These are phyloP conservation scores for Stylonectria norvegica DNA, from an alignment of 2,329 filamentous ascomycete genomes.

Conservation along the genomic window DNA sequence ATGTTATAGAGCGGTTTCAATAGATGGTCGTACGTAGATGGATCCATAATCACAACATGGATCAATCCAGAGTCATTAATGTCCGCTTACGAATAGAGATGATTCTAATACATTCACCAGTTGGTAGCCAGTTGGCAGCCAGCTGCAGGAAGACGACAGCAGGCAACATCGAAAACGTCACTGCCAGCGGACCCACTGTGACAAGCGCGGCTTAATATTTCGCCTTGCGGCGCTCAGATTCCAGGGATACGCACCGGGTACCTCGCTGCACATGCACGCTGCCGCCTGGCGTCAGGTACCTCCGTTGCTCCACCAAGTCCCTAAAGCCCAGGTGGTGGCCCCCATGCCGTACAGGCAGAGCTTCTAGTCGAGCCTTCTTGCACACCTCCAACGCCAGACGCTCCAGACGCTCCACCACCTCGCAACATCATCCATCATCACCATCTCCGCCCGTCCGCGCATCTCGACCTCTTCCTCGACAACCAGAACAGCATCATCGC, in stretches of 20 bases:
- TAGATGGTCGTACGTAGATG: too few species aligned
- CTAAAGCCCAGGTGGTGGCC: too few species aligned
- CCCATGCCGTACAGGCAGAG: too few species aligned
- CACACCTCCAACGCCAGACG: conserved; percentile 26
- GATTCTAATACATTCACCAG: too few species aligned
- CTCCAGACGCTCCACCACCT: conserved; percentile 12
- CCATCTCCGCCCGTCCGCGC: conserved; percentile 3
- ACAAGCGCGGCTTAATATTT: conserved; percentile 12
- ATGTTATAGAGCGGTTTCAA: too few species aligned
- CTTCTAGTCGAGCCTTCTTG: conserved; percentile 34
- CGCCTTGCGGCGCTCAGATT: conserved; percentile 6
- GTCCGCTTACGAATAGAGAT: too few species aligned
- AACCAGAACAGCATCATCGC: conserved; percentile 5
- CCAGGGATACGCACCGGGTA: conserved; percentile 16
- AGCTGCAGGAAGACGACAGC: conserved; percentile 3
- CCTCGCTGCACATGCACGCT: conserved; percentile 10
- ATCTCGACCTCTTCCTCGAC: conserved; percentile 3
- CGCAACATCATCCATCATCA: conserved; percentile 9
- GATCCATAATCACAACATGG: too few species aligned
- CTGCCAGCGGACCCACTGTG: conserved; percentile 22
- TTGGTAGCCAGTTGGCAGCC: not conserved
- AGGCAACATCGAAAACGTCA: conserved; percentile 38
- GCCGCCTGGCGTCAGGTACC: conserved; percentile 16
- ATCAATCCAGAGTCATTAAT: too few species aligned
- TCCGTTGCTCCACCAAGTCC: conserved; percentile 8